These are phyloP conservation scores for Hibiscus trionum DNA, from an alignment of 345 rosid species.

Conservation along the genomic window DNA sequence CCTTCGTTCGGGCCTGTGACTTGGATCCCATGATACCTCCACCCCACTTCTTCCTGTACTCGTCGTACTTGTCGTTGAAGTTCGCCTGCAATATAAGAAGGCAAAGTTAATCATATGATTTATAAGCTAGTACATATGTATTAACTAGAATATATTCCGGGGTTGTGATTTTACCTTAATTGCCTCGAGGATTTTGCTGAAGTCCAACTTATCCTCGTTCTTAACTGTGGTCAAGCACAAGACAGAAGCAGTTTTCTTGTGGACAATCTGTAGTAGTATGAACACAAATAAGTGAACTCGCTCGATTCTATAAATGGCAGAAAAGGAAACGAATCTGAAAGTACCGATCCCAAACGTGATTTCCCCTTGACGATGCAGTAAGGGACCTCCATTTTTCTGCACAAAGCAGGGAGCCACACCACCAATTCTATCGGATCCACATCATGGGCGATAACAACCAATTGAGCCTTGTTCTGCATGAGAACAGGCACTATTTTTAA, in stretches of 20 bases:
- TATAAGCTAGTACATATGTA: neutral
- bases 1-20: conserved; percentile 66
- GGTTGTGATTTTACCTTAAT: conserved; percentile 42
- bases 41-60: conserved; percentile 79
- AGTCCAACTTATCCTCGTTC: conserved; percentile 75
- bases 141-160: neutral
- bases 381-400: conserved; percentile 83
- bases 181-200: conserved; percentile 69
- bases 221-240: conserved; percentile 63
- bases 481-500: neutral
- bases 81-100: conserved; percentile 32
- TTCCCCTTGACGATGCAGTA: conserved; percentile 79
- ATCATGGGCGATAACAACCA: conserved; percentile 78
- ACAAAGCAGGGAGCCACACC: conserved; percentile 79
- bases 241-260: conserved; percentile 41
- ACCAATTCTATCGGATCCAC: conserved; percentile 85
- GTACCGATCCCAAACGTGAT: conserved; percentile 65
- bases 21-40: conserved; percentile 84
- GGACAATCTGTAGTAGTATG: conserved; percentile 31
- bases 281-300: neutral
- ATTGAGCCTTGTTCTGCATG: conserved; percentile 58
- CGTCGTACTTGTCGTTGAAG: conserved; percentile 74
- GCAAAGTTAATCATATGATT: neutral
- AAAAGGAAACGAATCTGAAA: neutral
- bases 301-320: neutral